Base-by-base conservation (phyloP, 2,329 filamentous ascomycete genomes). In the Diplodia sapinea region DNA sequence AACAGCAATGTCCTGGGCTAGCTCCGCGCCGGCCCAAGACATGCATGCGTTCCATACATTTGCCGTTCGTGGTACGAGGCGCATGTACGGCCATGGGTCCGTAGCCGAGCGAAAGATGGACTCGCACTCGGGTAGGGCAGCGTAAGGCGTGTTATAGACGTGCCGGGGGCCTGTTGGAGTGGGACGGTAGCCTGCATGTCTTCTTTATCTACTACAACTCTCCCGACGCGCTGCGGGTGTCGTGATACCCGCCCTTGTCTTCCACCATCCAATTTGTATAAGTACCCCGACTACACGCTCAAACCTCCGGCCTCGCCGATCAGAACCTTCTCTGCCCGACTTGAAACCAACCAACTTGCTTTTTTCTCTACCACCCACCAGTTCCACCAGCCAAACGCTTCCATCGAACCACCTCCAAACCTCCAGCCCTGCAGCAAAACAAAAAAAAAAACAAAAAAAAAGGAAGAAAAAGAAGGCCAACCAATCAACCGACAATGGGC, bases 161-260 rank as follows among this genome's bases (percentile, higher is more conserved):
- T 11, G 13, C 36, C 49, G 29, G 29, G 51, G 23, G 23, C 20
- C 51, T 23, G 20, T 5, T 36, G 26, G 12, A 17, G 40, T 62
- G 43, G 50, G 43, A 51, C 47, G 26, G 40, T n/a, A 3, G n/a
- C 40, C 17, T 51, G 59, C 57, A 12, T 51, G 17, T 62, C 15
- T 15, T 51, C 23, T 26, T 23, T 20, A 9, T 57, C 52, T 55
- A 7, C 15, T n/a, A 11, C 23, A 17, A 29, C 26, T 11, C 31
- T 31, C 51, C 56, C 56, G 56, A 61, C 56, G 26, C 40, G 47
- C 59, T 7, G 51, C 31, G 38, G 29, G 51, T 51, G 59, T 63
- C 59, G 59, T 63, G 59, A 63, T 63, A 63, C 59, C 59, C 29
- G 59, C 59, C 59, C 59, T 51, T 63, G 59, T 63, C 59, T 63